These are phyloP conservation scores for Mycena alexandri DNA, from an alignment of 768 basidiomycete species.

Conservation along the genomic window DNA sequence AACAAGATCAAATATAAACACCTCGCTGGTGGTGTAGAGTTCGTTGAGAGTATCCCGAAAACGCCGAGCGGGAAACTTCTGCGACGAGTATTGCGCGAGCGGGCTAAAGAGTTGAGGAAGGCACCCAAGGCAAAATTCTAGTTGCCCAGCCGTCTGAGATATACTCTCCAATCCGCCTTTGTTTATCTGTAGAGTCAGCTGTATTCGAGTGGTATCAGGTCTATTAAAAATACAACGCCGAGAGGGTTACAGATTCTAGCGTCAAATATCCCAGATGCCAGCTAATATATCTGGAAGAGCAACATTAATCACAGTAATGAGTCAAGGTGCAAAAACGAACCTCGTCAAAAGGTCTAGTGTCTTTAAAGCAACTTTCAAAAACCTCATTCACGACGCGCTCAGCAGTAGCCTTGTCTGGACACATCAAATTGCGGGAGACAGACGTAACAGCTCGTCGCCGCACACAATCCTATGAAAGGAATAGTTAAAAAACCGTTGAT, in stretches of 20 bases:
- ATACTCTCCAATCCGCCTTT: background rate
- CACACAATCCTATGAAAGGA: slow-evolving; percentile 78
- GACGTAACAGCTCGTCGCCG: slow-evolving; percentile 88
- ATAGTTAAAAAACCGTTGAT: slow-evolving; percentile 29
- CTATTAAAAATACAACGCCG: slow-evolving; percentile 26
- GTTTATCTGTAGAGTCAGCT: slow-evolving; percentile 4
- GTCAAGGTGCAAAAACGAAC: slow-evolving; percentile 52
- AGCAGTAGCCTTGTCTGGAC: slow-evolving; percentile 80
- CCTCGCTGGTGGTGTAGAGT: slow-evolving; percentile 59
- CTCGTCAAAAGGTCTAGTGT: slow-evolving; percentile 98
- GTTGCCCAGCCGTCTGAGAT: background rate
- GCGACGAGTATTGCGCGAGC: slow-evolving; percentile 49
- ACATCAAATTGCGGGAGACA: slow-evolving; percentile 83
- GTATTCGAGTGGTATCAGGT: background rate
- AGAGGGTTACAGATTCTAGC: slow-evolving; percentile 1
- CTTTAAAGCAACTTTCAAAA: slow-evolving; percentile 96
- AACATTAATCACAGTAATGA: background rate
- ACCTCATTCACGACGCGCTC: slow-evolving; percentile 95
- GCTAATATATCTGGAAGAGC: slow-evolving; percentile 35
- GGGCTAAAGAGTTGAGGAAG: slow-evolving; percentile 32
- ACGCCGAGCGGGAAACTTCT: slow-evolving; percentile 61
- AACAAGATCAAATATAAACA: slow-evolving; percentile 58
- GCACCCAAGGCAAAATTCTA: slow-evolving; percentile 33
- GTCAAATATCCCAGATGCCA: background rate
- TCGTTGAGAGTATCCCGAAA: slow-evolving; percentile 59